A percentile compares a stretch with the other conserved stretches of the same genome.
phyloP scores from a whole-genome alignment of 108 stramenopile species.

The Cyclotella baltica region DNA sequence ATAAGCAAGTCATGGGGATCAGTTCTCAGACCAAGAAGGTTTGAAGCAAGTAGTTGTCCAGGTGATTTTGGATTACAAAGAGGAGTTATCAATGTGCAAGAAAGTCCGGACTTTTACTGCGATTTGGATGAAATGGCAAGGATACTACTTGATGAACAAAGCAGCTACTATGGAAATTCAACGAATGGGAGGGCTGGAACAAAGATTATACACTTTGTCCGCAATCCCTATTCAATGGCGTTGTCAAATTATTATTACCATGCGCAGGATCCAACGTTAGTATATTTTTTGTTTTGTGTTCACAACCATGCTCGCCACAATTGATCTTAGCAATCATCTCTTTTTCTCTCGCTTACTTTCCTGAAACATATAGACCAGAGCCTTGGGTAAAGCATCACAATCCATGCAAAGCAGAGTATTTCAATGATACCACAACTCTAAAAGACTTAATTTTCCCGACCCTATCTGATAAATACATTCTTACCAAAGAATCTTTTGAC shows the following conservation, averaged over 20 bases:
- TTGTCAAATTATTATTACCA: slow-evolving; percentile 36
- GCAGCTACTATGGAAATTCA: neutral
- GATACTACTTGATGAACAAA: slow-evolving; percentile 8
- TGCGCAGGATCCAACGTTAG: slow-evolving; percentile 33
- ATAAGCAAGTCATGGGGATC: slow-evolving; percentile 18
- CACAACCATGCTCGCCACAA: neutral
- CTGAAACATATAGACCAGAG: slow-evolving; percentile 19
- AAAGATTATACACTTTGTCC: slow-evolving; percentile 33
- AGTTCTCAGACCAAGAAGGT: slow-evolving; percentile 11
- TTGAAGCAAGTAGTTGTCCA: slow-evolving; percentile 10
- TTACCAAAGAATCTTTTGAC: slow-evolving; percentile 14
- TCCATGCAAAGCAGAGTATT: slow-evolving; percentile 19
- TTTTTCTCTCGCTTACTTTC: neutral
- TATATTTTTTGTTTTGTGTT: neutral
- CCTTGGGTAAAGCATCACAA: slow-evolving; percentile 27
- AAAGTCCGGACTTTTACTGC: slow-evolving; percentile 29
- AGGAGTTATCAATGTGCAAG: slow-evolving; percentile 25
- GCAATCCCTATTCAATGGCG: slow-evolving; percentile 34
- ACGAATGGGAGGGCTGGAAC: neutral
- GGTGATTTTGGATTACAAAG: slow-evolving; percentile 12
- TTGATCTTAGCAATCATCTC: neutral
- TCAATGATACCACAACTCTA: slow-evolving; percentile 10
- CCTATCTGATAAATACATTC: slow-evolving; percentile 13
- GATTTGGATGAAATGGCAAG: slow-evolving; percentile 18
- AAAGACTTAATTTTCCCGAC: slow-evolving; percentile 16